phyloP scores from a whole-genome alignment of 2,329 filamentous ascomycete species.

The Plenodomus lindquistii region DNA sequence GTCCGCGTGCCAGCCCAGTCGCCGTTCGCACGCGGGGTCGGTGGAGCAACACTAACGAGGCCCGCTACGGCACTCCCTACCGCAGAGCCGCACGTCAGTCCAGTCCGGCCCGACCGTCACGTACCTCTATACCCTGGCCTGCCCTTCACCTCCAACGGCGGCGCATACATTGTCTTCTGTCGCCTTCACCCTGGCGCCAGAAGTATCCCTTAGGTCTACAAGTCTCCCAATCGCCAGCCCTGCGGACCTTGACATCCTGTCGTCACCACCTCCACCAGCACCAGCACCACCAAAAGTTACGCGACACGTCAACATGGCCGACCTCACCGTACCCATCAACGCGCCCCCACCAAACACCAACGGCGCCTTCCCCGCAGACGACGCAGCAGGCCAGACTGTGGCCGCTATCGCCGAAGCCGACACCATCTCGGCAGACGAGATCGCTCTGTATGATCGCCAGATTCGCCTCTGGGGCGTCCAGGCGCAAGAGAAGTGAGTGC shows the following conservation, averaged over 20 bases:
- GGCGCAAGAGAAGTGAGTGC: slow-evolving; percentile 74
- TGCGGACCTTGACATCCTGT: no score
- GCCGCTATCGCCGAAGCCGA: slow-evolving; percentile 46
- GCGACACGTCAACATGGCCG: slow-evolving; percentile 21
- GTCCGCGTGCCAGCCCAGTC: not conserved
- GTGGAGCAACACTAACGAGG: no score
- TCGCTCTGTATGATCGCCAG: slow-evolving; percentile 95
- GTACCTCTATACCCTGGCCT: no score
- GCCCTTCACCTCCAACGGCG: no score
- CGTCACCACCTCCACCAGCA: no score
- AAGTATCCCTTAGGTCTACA: no score
- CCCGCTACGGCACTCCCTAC: no score
- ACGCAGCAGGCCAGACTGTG: slow-evolving; percentile 42
- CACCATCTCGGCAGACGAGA: slow-evolving; percentile 71
- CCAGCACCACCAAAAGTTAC: not conserved
- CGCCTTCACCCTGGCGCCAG: no score
- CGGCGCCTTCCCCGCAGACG: slow-evolving; percentile 34
- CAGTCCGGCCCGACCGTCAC: no score
- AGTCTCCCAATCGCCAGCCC: no score
- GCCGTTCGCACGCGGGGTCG: slow-evolving; percentile 5
- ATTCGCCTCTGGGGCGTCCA: slow-evolving; percentile 97
- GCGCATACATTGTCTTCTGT: no score
- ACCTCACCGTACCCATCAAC: slow-evolving; percentile 10
- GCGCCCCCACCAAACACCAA: slow-evolving; percentile 19
- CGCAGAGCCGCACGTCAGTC: slow-evolving; percentile 14